Evolutionary conservation across 108 stramenopile species (phyloP).

Genomic region (Fistulifera pelliculosa): DNA sequence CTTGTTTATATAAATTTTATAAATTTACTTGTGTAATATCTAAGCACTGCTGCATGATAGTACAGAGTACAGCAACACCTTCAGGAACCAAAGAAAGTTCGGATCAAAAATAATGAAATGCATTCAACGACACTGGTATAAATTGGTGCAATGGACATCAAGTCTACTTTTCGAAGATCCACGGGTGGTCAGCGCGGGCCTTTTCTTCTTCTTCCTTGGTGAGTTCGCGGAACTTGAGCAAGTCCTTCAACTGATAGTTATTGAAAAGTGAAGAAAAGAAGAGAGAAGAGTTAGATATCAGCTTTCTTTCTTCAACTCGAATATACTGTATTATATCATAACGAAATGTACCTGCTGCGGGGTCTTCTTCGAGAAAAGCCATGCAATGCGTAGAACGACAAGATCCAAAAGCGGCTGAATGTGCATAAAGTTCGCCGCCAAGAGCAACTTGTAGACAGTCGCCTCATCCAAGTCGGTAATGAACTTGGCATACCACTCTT

Average conservation of each 20-base stretch:
- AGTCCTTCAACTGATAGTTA: conserved; percentile 41
- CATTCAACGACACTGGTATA: no score
- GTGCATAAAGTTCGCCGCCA: conserved; percentile 73
- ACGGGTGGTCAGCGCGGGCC: conserved; percentile 63
- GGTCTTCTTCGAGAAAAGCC: conserved; percentile 58
- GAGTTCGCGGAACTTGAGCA: conserved; percentile 64
- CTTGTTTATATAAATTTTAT: no score
- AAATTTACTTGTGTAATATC: no score
- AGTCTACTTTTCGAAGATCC: conserved; percentile 65
- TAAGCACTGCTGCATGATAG: no score
- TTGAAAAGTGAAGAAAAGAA: no score
- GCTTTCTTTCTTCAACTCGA: no score
- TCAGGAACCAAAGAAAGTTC: no score
- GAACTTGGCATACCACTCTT: conserved; percentile 69
- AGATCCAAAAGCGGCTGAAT: conserved; percentile 78
- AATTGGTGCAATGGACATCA: no score
- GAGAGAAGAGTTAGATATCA: no score
- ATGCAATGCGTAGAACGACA: conserved; percentile 59
- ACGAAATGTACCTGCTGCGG: conserved; percentile 41
- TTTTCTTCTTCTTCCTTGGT: conserved; percentile 58
- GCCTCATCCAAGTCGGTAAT: conserved; percentile 34
- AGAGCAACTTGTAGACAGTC: conserved; percentile 64
- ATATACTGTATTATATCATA: neutral
- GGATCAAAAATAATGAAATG: no score
- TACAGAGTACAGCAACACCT: no score